These are phyloP conservation scores for Lumnitzera littorea DNA, from an alignment of 345 rosid species.

Conservation along the genomic window DNA sequence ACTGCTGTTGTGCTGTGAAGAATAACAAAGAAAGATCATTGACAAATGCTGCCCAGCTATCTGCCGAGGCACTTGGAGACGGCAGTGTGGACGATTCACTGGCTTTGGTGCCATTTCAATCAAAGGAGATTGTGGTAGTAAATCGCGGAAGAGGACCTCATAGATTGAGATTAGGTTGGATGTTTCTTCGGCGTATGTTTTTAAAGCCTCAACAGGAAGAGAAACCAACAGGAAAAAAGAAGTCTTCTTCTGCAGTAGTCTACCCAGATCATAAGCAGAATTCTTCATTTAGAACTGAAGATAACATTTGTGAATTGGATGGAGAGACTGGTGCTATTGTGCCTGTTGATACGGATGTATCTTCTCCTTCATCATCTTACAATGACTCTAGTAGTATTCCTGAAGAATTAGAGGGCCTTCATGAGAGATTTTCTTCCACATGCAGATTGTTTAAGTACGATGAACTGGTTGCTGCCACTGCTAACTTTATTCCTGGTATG, in stretches of 20 bases:
- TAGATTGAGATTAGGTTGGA: conserved; percentile 51
- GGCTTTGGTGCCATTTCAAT: conserved; percentile 46
- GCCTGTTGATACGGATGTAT: conserved; percentile 26
- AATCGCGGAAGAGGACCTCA: conserved; percentile 7
- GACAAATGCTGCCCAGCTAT: conserved; percentile 2
- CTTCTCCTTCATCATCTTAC: conserved; percentile 33
- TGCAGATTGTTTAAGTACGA: conserved; percentile 77
- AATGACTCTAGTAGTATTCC: conserved; percentile 30
- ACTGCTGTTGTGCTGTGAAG: background rate
- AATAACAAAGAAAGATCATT: conserved; percentile 5
- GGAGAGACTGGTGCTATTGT: conserved; percentile 55
- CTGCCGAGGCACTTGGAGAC: conserved; percentile 5
- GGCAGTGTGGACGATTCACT: conserved; percentile 27
- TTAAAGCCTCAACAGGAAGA: conserved; percentile 22
- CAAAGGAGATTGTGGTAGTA: conserved; percentile 21
- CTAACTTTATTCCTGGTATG: conserved; percentile 63
- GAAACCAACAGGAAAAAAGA: conserved; percentile 42
- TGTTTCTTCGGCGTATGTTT: conserved; percentile 38
- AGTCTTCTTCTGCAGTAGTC: conserved; percentile 43
- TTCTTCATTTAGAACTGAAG: conserved; percentile 22
- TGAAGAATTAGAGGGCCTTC: conserved; percentile 55
- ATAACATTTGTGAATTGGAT: conserved; percentile 29
- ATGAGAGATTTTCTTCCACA: conserved; percentile 61
- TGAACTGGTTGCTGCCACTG: conserved; percentile 67
- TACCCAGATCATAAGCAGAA: conserved; percentile 59